A percentile compares a stretch with the other conserved stretches of the same genome.
Conservation (phyloP, 768 basidiomycete genomes). For the Crepidotus variabilis region DNA sequence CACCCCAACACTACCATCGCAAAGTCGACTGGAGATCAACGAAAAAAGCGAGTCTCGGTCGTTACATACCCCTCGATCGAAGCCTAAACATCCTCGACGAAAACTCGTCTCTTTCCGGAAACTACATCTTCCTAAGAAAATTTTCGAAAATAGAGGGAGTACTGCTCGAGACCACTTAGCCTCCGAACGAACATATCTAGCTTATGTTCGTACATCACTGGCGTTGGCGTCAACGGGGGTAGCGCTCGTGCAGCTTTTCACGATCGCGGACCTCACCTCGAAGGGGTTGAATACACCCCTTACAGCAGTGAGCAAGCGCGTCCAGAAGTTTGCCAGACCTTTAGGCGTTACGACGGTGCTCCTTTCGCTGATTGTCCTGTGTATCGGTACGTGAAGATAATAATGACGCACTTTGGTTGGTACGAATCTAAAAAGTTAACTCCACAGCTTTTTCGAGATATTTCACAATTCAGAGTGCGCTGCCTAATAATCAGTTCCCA, state of each 20-base stretch:
- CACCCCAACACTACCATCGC: too few relatives aligned
- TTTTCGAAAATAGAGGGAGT: conserved; percentile 56
- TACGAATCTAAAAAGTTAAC: background rate
- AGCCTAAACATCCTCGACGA: background rate
- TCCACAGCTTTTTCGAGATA: conserved; percentile 17
- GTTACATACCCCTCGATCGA: background rate
- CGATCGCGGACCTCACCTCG: conserved; percentile 17
- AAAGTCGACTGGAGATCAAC: too few relatives aligned
- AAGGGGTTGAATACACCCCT: background rate
- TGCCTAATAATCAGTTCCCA: conserved; percentile 19
- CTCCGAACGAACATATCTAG: conserved; percentile 59
- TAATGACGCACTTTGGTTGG: background rate
- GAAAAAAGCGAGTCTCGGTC: too few relatives aligned
- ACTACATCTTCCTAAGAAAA: conserved; percentile 17
- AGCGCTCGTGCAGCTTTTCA: conserved; percentile 26
- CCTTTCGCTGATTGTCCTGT: conserved; percentile 14
- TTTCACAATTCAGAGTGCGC: conserved; percentile 16
- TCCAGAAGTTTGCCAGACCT: conserved; percentile 17
- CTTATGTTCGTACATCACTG: conserved; percentile 63
- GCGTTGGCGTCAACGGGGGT: conserved; percentile 57
- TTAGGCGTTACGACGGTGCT: conserved; percentile 16
- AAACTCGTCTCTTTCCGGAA: background rate
- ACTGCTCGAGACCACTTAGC: conserved; percentile 65
- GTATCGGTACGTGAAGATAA: conserved; percentile 13
- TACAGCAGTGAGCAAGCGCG: background rate